Base-by-base conservation (phyloP, 257 asterid species). In the Haberlea rhodopensis region DNA sequence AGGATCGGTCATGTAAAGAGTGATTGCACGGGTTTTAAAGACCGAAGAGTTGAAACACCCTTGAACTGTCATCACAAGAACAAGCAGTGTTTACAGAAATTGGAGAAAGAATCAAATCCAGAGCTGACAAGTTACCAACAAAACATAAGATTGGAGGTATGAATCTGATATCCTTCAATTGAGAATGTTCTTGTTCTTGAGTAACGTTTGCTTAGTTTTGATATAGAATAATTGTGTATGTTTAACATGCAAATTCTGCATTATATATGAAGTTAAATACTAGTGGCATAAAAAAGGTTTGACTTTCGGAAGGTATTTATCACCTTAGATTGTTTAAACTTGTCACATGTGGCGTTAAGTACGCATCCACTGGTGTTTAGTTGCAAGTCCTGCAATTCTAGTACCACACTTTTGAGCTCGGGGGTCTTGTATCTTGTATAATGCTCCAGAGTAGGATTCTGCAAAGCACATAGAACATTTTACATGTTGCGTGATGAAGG, bases 261-360 rank as follows among this genome's bases (percentile, higher is more conserved):
- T 32, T 3, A 32, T 9, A 32, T 9, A 9, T 32, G 13, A 8
- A 9, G 43, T 32, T 32, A 32, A 32, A 8, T 9, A 32, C 43
- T 32, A 0, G 43, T 32, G 43, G 43, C 43, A 32, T 32, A 32
- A 32, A 8, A 4, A 32, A 7, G 1, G 43, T 8, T 2, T 15
- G n/a, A 32, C 15, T 32, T 32, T 32, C 43, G 9, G 15, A 32
- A 8, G 43, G 43, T 1, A 32, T 15, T 32, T 34, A 0, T 9
- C 72, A 89, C 99, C 97, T 89, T 89, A 28, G 89, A 61, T 60
- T 87, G 96, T 72, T 69, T 89, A 75, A 87, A 92, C 74, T 92
- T 92, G 59, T 89, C 95, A 5, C 90, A 90, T 29, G 87, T 76
- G 76, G 95, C 82, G 11, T 67, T 77, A 48, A 83, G 85, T 65